Evolutionary conservation across 441 rosid species (phyloP).

Genomic region (Gossypium aridum): DNA sequence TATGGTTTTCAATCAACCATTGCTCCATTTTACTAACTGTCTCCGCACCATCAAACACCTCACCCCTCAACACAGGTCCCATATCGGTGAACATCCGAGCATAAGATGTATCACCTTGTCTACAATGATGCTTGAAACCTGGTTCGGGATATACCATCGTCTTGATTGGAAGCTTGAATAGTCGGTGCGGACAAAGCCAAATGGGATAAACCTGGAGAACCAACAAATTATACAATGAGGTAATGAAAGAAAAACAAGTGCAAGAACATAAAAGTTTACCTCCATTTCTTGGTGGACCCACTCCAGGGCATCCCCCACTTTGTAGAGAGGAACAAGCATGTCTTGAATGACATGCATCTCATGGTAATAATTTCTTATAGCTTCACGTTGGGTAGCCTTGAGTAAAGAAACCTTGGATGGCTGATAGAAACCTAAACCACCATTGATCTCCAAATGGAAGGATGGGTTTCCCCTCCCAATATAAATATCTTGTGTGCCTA

Average conservation of each 20-base stretch:
- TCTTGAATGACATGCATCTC: constrained; percentile 97
- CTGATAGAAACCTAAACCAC: constrained; percentile 88
- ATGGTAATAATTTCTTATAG: constrained; percentile 92
- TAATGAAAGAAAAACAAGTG: background rate
- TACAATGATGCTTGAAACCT: constrained; percentile 68
- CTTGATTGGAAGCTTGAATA: constrained; percentile 78
- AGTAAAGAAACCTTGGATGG: constrained; percentile 97
- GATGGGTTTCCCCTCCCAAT: constrained; percentile 99
- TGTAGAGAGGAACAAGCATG: constrained; percentile 94
- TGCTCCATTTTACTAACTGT: constrained; percentile 84
- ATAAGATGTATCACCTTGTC: constrained; percentile 83
- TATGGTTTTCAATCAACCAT: constrained; percentile 86
- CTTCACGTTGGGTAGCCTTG: constrained; percentile 97
- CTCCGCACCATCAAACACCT: constrained; percentile 70
- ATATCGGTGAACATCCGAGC: constrained; percentile 93
- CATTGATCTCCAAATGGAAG: constrained; percentile 92
- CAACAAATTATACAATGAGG: background rate
- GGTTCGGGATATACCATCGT: constrained; percentile 84
- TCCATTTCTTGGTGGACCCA: constrained; percentile 94
- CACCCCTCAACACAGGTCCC: constrained; percentile 83
- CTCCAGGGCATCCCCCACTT: constrained; percentile 84
- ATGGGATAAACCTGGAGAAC: constrained; percentile 67
- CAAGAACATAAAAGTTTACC: constrained; percentile 35
- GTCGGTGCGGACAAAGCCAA: constrained; percentile 93
- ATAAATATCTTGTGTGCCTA: constrained; percentile 91